phyloP scores from a whole-genome alignment of 768 basidiomycete species.

The Coprinellus aureogranulatus region DNA sequence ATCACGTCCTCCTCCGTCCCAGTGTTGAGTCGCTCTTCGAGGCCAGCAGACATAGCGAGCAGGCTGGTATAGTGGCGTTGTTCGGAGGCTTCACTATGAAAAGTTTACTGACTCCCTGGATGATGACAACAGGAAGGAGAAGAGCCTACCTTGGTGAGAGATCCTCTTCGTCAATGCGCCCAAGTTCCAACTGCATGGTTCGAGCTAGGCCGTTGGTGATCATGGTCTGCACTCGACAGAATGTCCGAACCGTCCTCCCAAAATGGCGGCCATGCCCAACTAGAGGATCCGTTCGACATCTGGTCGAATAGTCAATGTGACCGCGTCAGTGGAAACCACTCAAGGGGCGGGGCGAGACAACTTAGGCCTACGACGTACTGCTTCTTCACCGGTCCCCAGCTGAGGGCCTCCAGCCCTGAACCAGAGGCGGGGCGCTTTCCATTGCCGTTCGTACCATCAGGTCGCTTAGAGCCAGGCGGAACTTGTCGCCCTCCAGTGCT shows the following conservation, averaged over 20 bases:
- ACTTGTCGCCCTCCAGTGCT: no score
- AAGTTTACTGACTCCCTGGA: background rate
- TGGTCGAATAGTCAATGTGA: no score
- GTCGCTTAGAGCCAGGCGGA: no score
- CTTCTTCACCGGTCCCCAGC: no score
- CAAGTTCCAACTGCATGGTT: slow-evolving; percentile 9
- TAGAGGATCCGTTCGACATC: background rate
- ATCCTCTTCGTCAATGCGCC: slow-evolving; percentile 1
- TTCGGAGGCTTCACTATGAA: no score
- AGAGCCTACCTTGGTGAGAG: slow-evolving; percentile 2
- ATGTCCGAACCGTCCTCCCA: background rate
- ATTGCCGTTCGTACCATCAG: no score
- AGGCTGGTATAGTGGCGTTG: background rate
- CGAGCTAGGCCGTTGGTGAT: slow-evolving; percentile 14
- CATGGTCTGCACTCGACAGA: slow-evolving; percentile 14
- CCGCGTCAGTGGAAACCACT: no score
- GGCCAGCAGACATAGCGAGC: slow-evolving; percentile 2
- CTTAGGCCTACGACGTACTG: no score
- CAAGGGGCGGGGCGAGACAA: no score
- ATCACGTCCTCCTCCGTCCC: slow-evolving; percentile 17
- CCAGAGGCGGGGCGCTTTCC: no score
- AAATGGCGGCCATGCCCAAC: background rate
- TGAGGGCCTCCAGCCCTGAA: no score
- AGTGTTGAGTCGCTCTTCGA: slow-evolving; percentile 12
- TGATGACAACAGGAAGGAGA: background rate